Percentiles rank a stretch among this genome's conserved stretches.
These are phyloP conservation scores for Acer campestre DNA, from an alignment of 345 rosid genomes.

Conservation along the genomic window DNA sequence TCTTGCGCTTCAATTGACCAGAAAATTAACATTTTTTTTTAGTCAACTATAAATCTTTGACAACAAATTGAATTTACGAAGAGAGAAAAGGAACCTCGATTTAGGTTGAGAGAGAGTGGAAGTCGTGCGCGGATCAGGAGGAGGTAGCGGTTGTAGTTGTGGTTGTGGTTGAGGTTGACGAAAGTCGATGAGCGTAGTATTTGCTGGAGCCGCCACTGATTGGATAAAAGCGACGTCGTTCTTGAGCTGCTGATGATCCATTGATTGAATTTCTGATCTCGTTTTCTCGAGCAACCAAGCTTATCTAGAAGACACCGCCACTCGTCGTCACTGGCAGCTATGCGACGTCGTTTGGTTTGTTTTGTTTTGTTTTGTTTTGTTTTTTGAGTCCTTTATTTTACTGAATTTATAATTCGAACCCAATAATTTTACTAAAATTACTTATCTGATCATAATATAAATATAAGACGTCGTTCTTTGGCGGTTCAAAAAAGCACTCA, in stretches of 20 bases:
- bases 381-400: not conserved
- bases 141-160: constrained; percentile 12
- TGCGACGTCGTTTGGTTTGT: not conserved
- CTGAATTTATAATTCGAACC: not conserved
- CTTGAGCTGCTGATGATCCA: constrained; percentile 23
- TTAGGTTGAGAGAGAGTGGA: constrained; percentile 23
- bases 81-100: constrained; percentile 23
- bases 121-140: constrained; percentile 24
- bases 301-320: constrained; percentile 5
- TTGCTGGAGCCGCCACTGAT: constrained; percentile 24
- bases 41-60: not conserved
- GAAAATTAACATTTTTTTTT: not conserved
- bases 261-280: not conserved
- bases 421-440: not conserved
- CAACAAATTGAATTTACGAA: not conserved
- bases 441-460: not conserved
- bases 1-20: not conserved
- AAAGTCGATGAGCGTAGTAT: constrained; percentile 30
- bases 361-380: constrained; percentile 2
- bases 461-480: not conserved
- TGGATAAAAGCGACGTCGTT: constrained; percentile 22
- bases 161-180: constrained; percentile 26
- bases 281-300: not conserved
- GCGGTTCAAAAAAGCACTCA: not conserved
- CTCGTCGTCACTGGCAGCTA: not conserved